Percentiles rank a stretch among this genome's conserved stretches.
Evolutionary conservation across 345 rosid species (phyloP).

Genomic region (Durio zibethinus): DNA sequence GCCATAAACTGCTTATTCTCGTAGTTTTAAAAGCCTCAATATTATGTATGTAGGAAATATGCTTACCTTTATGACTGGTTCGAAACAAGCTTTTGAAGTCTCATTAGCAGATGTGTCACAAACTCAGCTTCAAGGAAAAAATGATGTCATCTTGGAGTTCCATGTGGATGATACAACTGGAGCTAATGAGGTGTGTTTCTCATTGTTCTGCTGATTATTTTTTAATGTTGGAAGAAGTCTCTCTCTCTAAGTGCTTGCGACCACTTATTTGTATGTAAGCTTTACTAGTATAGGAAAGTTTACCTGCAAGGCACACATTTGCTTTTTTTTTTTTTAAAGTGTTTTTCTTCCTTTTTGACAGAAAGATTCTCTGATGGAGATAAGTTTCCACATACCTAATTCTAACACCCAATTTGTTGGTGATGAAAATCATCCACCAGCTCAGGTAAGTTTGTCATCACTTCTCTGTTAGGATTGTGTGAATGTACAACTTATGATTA

Average conservation of each 20-base stretch:
- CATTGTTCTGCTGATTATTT: background rate
- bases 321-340: slow-evolving; percentile 1
- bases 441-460: slow-evolving; percentile 54
- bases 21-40: background rate
- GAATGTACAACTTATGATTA: background rate
- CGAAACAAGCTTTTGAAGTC: slow-evolving; percentile 92
- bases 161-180: slow-evolving; percentile 97
- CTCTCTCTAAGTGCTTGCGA: background rate
- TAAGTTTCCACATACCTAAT: slow-evolving; percentile 88
- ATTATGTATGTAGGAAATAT: slow-evolving; percentile 57
- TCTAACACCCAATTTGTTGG: slow-evolving; percentile 89
- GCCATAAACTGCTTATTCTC: background rate
- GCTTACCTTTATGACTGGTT: slow-evolving; percentile 74
- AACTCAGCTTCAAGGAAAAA: slow-evolving; percentile 86
- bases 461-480: background rate
- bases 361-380: slow-evolving; percentile 98
- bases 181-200: slow-evolving; percentile 75
- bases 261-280: background rate
- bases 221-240: background rate
- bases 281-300: background rate
- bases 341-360: slow-evolving; percentile 26
- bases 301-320: background rate
- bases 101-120: slow-evolving; percentile 92
- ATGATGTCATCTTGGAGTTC: slow-evolving; percentile 91
- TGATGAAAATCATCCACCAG: slow-evolving; percentile 83